A percentile compares a stretch with the other conserved stretches of the same genome.
These are phyloP conservation scores for Ophiorrhiza pumila DNA, from an alignment of 257 asterid genomes.

Conservation along the genomic window DNA sequence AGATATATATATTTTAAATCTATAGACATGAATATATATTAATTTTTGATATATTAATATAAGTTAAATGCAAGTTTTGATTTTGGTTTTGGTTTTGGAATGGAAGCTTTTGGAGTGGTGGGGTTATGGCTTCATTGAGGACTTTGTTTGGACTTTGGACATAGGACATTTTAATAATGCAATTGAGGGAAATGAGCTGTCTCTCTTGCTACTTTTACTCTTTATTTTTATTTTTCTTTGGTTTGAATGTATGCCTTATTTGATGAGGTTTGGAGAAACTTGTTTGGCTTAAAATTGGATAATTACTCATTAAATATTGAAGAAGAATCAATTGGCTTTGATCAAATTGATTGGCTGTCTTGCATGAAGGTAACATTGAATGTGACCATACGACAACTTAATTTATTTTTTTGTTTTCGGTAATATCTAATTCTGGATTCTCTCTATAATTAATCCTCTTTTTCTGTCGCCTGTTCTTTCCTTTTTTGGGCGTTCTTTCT, in stretches of 20 bases:
- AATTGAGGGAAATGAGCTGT: conserved; percentile 41
- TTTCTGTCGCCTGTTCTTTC: conserved; percentile 19
- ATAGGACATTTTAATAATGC: conserved; percentile 18
- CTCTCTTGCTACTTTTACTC: conserved; percentile 4
- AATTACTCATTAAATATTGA: conserved; percentile 14
- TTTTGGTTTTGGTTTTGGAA: too few relatives aligned
- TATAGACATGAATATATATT: too few relatives aligned
- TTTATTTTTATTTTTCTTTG: conserved; percentile 6
- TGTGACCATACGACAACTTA: conserved; percentile 40
- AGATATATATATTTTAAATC: too few relatives aligned
- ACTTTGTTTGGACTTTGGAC: conserved; percentile 38
- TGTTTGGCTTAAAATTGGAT: conserved; percentile 28
- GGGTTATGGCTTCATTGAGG: conserved; percentile 35
- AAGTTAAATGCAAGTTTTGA: conserved; percentile 20
- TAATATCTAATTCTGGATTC: conserved; percentile 29
- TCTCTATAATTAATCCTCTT: conserved; percentile 18
- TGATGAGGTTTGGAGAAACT: conserved; percentile 13
- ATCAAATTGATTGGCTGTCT: conserved; percentile 56
- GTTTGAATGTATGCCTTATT: not conserved
- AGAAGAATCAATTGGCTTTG: conserved; percentile 31
- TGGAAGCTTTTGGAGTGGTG: conserved; percentile 37
- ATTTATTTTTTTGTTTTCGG: not conserved
- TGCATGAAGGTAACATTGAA: conserved; percentile 54
- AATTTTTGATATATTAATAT: not conserved
- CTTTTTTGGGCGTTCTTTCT: conserved; percentile 14